phyloP scores from a whole-genome alignment of 2,329 filamentous ascomycete species.

The Xylaria digitata region DNA sequence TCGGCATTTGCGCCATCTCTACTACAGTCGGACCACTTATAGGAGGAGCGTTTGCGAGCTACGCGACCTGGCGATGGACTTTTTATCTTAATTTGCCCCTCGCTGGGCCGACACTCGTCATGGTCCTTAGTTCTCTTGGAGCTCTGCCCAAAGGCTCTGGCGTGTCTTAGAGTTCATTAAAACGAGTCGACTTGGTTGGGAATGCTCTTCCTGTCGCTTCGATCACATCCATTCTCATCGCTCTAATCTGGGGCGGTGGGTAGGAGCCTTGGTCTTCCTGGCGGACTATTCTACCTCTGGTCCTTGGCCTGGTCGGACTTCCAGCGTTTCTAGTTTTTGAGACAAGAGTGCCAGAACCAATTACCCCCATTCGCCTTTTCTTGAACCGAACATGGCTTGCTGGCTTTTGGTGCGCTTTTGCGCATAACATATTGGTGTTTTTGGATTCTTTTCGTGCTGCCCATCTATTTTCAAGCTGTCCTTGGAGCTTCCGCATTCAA shows the following conservation, averaged over 20 bases:
- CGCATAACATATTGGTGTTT: conserved; percentile 52
- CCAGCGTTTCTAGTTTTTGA: conserved; percentile 47
- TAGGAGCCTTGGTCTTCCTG: conserved; percentile 32
- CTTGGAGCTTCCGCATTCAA: conserved; percentile 68
- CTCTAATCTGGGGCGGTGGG: conserved; percentile 34
- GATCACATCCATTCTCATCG: conserved; percentile 33
- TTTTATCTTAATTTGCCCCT: conserved; percentile 50
- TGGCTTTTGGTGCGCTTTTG: conserved; percentile 51
- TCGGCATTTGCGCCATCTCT: conserved; percentile 30
- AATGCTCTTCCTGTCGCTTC: conserved; percentile 38
- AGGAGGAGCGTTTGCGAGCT: conserved; percentile 36
- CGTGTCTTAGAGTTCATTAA: conserved; percentile 28
- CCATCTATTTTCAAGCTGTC: conserved; percentile 71
- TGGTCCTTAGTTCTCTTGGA: conserved; percentile 36
- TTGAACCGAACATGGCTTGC: conserved; percentile 54
- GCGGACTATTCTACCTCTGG: conserved; percentile 32
- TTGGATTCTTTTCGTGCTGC: conserved; percentile 55
- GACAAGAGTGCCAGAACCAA: conserved; percentile 44
- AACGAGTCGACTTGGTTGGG: conserved; percentile 40
- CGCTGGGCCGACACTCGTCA: conserved; percentile 45
- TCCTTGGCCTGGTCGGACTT: conserved; percentile 33
- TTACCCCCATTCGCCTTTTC: conserved; percentile 56
- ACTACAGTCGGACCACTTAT: conserved; percentile 40
- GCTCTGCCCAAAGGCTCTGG: conserved; percentile 15
- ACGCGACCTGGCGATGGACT: conserved; percentile 43